Percentiles rank a stretch among this genome's conserved stretches.
Conservation (phyloP, 2,329 filamentous ascomycete genomes). For the Gaeumannomyces sp. region DNA sequence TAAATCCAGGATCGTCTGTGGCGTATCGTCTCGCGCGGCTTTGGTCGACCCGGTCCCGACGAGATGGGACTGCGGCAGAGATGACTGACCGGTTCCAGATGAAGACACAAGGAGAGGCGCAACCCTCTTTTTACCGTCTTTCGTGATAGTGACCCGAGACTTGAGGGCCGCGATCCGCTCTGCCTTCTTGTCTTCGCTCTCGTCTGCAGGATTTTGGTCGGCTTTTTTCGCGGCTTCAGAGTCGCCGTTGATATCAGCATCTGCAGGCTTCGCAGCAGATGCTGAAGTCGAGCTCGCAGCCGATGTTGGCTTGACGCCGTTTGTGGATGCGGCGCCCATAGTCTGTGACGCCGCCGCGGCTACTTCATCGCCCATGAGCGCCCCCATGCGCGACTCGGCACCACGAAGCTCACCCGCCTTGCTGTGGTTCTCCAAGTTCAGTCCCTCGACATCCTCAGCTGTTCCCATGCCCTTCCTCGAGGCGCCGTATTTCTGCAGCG, state of each 20-base stretch:
- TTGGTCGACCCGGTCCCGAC: conserved; percentile 68
- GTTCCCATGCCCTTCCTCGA: conserved; percentile 85
- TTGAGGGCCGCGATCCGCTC: conserved; percentile 62
- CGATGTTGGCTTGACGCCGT: conserved; percentile 40
- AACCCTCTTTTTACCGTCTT: conserved; percentile 95
- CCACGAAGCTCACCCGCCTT: conserved; percentile 85
- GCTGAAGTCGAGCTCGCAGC: neutral
- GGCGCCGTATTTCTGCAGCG: conserved; percentile 85
- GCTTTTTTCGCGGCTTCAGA: conserved; percentile 24
- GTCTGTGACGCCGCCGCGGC: conserved; percentile 42
- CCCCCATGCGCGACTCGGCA: conserved; percentile 93
- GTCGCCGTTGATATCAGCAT: conserved; percentile 9
- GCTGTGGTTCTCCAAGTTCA: conserved; percentile 83
- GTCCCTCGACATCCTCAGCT: conserved; percentile 82
- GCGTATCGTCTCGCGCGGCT: conserved; percentile 60
- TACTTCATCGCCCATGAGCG: conserved; percentile 77
- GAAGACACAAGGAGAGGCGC: conserved; percentile 87
- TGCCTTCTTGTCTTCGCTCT: conserved; percentile 46
- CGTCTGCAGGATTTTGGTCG: conserved; percentile 30
- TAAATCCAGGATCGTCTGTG: conserved; percentile 79
- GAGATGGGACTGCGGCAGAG: conserved; percentile 80
- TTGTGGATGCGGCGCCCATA: conserved; percentile 29
- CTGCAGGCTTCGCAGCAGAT: neutral
- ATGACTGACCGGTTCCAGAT: conserved; percentile 79
- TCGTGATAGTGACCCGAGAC: conserved; percentile 87